These are phyloP conservation scores for Cynara cardunculus DNA, from an alignment of 129 eudicot genomes.

Conservation along the genomic window DNA sequence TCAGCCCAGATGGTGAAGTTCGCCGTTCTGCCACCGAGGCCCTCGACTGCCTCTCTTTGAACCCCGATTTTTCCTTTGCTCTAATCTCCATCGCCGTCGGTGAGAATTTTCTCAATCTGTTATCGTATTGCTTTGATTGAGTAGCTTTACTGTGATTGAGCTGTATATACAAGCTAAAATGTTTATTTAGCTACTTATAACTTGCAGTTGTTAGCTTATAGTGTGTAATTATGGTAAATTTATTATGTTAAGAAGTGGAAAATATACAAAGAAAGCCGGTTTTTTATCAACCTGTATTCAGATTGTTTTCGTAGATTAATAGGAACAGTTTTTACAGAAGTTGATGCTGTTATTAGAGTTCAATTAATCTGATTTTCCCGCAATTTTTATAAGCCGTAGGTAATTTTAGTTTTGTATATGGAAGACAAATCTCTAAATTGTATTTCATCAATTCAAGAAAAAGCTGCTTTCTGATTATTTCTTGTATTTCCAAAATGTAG, in stretches of 20 bases:
- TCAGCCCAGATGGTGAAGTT: conserved; percentile 54
- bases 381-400: not conserved
- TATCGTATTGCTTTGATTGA: not conserved
- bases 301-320: not conserved
- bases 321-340: not conserved
- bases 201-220: not conserved
- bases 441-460: not conserved
- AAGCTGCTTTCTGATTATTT: not conserved
- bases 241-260: conserved; percentile 3
- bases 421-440: not conserved
- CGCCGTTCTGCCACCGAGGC: conserved; percentile 58
- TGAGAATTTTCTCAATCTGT: conserved; percentile 9
- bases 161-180: not conserved
- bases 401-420: not conserved
- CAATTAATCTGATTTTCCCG: not conserved
- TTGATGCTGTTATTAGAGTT: not conserved
- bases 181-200: not conserved
- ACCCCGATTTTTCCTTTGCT: conserved; percentile 42
- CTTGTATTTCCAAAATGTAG: not conserved
- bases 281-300: not conserved
- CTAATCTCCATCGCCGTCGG: conserved; percentile 60
- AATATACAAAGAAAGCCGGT: not conserved
- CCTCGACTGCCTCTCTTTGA: conserved; percentile 47
- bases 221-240: not conserved
- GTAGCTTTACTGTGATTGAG: not conserved